phyloP scores from a whole-genome alignment of 257 asterid species.

The Rubia yunnanensis region DNA sequence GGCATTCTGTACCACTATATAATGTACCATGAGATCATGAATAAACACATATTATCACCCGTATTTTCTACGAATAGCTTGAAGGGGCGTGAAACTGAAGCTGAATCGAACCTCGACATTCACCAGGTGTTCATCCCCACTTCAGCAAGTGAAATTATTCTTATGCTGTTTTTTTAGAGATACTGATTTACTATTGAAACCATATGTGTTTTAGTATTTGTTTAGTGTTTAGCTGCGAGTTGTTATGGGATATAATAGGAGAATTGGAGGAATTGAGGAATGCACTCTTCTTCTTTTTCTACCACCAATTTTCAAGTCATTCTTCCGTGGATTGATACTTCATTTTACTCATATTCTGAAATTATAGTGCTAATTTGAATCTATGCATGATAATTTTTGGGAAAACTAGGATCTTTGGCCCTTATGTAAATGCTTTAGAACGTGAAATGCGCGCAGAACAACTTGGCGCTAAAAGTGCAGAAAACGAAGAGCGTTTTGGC shows the following conservation, averaged over 20 bases:
- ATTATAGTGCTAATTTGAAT: not conserved
- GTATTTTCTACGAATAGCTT: too few relatives aligned
- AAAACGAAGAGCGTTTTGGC: constrained; percentile 34
- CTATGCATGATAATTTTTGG: not conserved
- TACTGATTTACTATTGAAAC: not conserved
- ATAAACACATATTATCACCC: too few relatives aligned
- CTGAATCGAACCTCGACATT: not conserved
- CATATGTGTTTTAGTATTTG: not conserved
- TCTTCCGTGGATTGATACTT: not conserved
- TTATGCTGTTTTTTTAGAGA: not conserved
- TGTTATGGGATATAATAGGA: not conserved
- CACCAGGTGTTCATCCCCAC: not conserved
- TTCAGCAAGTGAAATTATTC: not conserved
- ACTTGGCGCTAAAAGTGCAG: constrained; percentile 20
- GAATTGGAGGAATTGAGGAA: not conserved
- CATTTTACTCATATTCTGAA: not conserved
- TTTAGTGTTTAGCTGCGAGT: not conserved
- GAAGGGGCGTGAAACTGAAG: not conserved
- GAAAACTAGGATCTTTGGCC: not conserved
- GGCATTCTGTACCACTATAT: too few relatives aligned
- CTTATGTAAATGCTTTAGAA: constrained; percentile 19
- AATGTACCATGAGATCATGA: too few relatives aligned
- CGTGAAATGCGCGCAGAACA: constrained; percentile 41
- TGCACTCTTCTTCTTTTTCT: too few relatives aligned
- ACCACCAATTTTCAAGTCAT: not conserved